Conservation (phyloP, 345 rosid genomes). For the Nasturtium officinale region DNA sequence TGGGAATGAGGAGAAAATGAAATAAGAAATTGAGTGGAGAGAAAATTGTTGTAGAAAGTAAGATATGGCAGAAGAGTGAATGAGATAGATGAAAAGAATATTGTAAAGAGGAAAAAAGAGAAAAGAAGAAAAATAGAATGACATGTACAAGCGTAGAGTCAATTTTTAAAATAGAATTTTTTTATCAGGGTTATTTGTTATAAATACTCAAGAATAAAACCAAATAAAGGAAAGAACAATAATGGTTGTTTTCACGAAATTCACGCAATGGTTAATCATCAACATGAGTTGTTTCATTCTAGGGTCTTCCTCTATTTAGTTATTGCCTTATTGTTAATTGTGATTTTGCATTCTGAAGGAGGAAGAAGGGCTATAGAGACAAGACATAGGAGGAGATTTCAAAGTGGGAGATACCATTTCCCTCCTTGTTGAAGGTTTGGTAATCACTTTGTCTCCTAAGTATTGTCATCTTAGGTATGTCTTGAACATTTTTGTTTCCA, state of each 20-base stretch:
- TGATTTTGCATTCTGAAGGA: background rate
- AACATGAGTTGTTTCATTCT: background rate
- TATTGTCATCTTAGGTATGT: constrained; percentile 18
- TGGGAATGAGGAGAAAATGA: too few species aligned
- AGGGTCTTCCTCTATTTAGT: constrained; percentile 19
- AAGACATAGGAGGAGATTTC: constrained; percentile 16
- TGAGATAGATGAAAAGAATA: too few species aligned
- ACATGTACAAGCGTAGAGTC: too few species aligned
- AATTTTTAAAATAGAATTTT: too few species aligned
- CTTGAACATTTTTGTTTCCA: background rate
- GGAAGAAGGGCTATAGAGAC: background rate
- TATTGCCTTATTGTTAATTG: background rate
- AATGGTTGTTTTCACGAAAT: constrained; percentile 34
- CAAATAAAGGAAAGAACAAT: constrained; percentile 28
- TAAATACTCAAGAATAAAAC: background rate
- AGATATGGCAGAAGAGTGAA: too few species aligned
- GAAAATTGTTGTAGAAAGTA: too few species aligned
- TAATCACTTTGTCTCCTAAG: background rate
- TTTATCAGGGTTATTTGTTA: too few species aligned
- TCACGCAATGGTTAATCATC: constrained; percentile 12
- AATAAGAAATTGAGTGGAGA: too few species aligned
- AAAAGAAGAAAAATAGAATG: too few species aligned
- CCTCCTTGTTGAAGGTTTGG: constrained; percentile 22
- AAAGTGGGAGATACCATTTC: constrained; percentile 14
- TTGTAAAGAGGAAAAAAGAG: too few species aligned